Percentiles rank a stretch among this genome's conserved stretches.
Evolutionary conservation across 805 yeast genomes (phyloP).

Genomic region (Maudiozyma turicensis): DNA sequence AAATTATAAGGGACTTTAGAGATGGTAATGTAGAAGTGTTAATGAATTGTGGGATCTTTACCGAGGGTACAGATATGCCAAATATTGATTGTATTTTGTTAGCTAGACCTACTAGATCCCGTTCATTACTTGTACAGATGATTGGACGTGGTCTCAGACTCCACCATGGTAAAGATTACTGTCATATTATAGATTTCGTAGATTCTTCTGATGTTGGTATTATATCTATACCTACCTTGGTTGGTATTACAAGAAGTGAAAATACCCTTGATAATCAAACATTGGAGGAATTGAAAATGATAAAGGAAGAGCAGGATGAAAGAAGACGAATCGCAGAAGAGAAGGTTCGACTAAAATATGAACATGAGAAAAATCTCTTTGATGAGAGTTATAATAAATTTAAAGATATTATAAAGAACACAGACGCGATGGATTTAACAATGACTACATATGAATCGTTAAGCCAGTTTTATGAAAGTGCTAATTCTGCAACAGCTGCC

Average conservation of each 20-base stretch:
- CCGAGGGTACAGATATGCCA: slow-evolving; percentile 94
- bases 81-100: slow-evolving; percentile 71
- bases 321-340: slow-evolving; percentile 1
- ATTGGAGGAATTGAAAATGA: slow-evolving; percentile 25
- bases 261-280: slow-evolving; percentile 26
- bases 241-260: slow-evolving; percentile 24
- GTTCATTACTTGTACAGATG: slow-evolving; percentile 71
- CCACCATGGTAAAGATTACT: slow-evolving; percentile 48
- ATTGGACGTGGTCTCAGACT: slow-evolving; percentile 79
- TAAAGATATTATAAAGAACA: slow-evolving; percentile 8
- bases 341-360: not conserved
- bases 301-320: slow-evolving; percentile 11
- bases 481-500: slow-evolving; percentile 1
- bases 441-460: slow-evolving; percentile 35
- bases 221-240: slow-evolving; percentile 45
- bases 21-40: slow-evolving; percentile 58
- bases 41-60: slow-evolving; percentile 81
- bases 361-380: not conserved
- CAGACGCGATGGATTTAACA: slow-evolving; percentile 23
- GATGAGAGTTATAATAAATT: slow-evolving; percentile 6
- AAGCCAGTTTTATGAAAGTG: slow-evolving; percentile 20
- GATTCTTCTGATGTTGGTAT: slow-evolving; percentile 48
- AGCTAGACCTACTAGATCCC: slow-evolving; percentile 73
- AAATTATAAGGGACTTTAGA: slow-evolving; percentile 48
- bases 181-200: slow-evolving; percentile 75